phyloP scores from a whole-genome alignment of 2,329 filamentous ascomycete genomes.

The Aspergillus terreus region DNA sequence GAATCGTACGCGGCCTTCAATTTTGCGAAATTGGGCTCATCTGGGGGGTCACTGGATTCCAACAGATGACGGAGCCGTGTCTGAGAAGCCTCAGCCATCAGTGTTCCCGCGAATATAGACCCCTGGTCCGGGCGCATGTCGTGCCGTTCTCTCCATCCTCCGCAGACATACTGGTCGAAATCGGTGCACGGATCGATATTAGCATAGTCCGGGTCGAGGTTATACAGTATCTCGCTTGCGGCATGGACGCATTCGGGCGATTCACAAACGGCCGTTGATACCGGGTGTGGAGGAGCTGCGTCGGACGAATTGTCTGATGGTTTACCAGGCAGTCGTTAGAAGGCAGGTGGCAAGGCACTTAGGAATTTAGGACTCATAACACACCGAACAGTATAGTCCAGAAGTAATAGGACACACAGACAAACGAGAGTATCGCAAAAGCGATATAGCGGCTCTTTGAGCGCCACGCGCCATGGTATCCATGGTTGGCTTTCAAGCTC shows the following conservation, averaged over 20 bases:
- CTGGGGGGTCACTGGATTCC: conserved; percentile 46
- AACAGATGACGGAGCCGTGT: conserved; percentile 60
- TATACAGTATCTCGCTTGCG: conserved; percentile 59
- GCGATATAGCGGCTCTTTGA: not conserved
- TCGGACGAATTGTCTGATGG: conserved; percentile 8
- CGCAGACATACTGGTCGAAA: conserved; percentile 66
- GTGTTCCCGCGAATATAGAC: conserved; percentile 56
- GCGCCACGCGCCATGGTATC: not conserved
- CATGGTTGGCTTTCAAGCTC: not conserved
- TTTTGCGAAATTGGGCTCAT: conserved; percentile 58
- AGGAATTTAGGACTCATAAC: not conserved
- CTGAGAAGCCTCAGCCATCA: conserved; percentile 60
- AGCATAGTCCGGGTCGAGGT: conserved; percentile 59
- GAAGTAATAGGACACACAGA: not conserved
- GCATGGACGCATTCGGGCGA: conserved; percentile 62
- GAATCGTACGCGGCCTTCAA: conserved; percentile 62
- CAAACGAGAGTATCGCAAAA: not conserved
- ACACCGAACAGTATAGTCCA: not conserved
- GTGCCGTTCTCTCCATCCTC: conserved; percentile 61
- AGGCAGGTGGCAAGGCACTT: not conserved
- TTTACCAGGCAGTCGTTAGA: not conserved
- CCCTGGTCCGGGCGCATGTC: conserved; percentile 64
- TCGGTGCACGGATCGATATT: conserved; percentile 65
- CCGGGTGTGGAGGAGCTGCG: conserved; percentile 10
- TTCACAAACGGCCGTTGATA: conserved; percentile 43